A percentile compares a stretch with the other conserved stretches of the same genome.
These are phyloP conservation scores for Phialophora verrucosa DNA, from an alignment of 2,329 filamentous ascomycete species.

Conservation along the genomic window DNA sequence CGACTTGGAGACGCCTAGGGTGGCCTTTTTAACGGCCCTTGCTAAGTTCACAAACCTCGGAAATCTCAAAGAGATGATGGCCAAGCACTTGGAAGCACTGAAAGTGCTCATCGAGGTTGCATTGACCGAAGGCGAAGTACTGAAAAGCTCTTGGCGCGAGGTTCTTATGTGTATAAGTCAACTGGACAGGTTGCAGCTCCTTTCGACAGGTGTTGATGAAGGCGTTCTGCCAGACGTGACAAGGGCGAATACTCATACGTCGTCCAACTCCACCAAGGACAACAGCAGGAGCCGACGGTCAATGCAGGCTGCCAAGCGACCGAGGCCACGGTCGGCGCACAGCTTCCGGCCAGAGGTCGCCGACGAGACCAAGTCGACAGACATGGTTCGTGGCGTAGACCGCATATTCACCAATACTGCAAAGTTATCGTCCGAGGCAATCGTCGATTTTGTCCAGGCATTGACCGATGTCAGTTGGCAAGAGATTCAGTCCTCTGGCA, in stretches of 20 bases:
- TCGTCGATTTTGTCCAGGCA: constrained; percentile 91
- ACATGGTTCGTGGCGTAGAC: constrained; percentile 91
- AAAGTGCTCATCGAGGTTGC: constrained; percentile 91
- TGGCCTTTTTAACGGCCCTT: constrained; percentile 91
- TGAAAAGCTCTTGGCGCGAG: constrained; percentile 93
- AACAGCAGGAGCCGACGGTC: constrained; percentile 68
- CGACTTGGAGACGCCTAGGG: constrained; percentile 87
- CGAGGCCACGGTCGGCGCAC: constrained; percentile 54
- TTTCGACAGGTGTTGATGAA: constrained; percentile 93
- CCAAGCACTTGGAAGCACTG: constrained; percentile 94
- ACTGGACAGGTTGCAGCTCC: constrained; percentile 90
- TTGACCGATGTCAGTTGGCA: constrained; percentile 98
- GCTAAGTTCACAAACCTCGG: constrained; percentile 95
- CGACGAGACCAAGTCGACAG: constrained; percentile 87
- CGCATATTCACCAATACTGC: constrained; percentile 97
- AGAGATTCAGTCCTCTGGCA: constrained; percentile 95
- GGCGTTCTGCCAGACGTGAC: constrained; percentile 90
- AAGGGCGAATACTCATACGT: constrained; percentile 73
- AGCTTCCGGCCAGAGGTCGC: constrained; percentile 79
- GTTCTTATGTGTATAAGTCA: constrained; percentile 94
- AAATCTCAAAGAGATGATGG: constrained; percentile 91
- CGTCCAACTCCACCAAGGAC: constrained; percentile 55
- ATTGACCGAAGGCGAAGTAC: constrained; percentile 85
- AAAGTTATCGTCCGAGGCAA: constrained; percentile 89
- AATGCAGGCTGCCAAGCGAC: constrained; percentile 61